phyloP scores from a whole-genome alignment of 768 basidiomycete species.

The Suillus occidentalis region DNA sequence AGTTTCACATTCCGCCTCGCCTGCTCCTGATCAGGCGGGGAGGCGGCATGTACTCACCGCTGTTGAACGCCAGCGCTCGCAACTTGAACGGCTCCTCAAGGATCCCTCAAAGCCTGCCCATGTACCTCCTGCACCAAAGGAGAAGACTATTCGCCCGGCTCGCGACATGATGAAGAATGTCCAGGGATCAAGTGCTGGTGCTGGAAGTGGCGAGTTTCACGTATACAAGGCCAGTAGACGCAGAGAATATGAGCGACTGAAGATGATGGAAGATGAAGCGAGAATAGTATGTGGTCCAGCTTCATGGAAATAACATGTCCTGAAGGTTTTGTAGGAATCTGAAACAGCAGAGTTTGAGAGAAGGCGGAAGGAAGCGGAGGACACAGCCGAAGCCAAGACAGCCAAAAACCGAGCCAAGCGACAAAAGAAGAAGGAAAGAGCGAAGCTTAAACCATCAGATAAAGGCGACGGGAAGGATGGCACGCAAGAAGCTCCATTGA shows the following conservation, averaged over 20 bases:
- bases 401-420: constrained; percentile 94
- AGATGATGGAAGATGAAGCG: constrained; percentile 81
- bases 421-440: constrained; percentile 85
- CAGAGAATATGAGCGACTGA: constrained; percentile 93
- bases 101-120: constrained; percentile 83
- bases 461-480: constrained; percentile 25
- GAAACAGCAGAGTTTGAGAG: constrained; percentile 73
- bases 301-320: background rate
- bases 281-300: constrained; percentile 56
- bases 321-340: constrained; percentile 52
- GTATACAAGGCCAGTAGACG: constrained; percentile 95
- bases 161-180: constrained; percentile 99
- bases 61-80: constrained; percentile 53
- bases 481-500: constrained; percentile 48
- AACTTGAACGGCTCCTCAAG: constrained; percentile 87
- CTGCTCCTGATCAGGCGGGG: constrained; percentile 24
- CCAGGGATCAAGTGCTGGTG: constrained; percentile 95
- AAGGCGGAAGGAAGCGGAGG: constrained; percentile 70
- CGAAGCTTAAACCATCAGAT: constrained; percentile 44
- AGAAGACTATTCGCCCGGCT: constrained; percentile 77
- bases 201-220: constrained; percentile 97
- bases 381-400: constrained; percentile 80
- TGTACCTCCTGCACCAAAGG: constrained; percentile 78
- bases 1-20: constrained; percentile 31
- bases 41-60: constrained; percentile 50